These are phyloP conservation scores for Apiospora arundinis DNA, from an alignment of 2,329 filamentous ascomycete species.

Conservation along the genomic window DNA sequence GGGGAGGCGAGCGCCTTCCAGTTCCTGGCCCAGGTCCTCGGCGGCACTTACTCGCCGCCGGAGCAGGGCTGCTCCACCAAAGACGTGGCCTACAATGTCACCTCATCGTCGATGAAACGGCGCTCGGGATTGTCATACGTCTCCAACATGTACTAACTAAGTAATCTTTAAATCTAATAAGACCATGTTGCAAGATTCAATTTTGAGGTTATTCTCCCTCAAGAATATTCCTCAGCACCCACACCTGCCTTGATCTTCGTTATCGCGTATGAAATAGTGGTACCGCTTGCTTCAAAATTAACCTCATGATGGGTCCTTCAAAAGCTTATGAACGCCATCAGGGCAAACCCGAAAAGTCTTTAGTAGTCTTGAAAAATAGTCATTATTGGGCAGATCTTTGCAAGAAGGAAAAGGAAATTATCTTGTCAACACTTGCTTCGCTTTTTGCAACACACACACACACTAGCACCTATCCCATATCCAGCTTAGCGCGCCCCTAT, in stretches of 20 bases:
- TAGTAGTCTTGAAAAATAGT: not conserved
- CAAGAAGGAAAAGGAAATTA: no score
- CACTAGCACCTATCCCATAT: not conserved
- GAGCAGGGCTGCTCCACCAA: not conserved
- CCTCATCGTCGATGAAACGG: not conserved
- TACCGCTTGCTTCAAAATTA: not conserved
- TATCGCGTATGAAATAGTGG: not conserved
- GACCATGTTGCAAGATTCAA: not conserved
- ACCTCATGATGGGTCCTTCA: not conserved
- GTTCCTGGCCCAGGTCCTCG: conserved; percentile 20
- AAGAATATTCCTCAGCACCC: not conserved
- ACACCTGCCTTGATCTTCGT: no score
- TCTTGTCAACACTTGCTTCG: not conserved
- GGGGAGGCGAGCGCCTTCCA: conserved; percentile 25
- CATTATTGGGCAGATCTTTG: not conserved
- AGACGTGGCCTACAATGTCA: not conserved
- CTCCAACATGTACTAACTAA: conserved; percentile 1
- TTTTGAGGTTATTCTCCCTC: no score
- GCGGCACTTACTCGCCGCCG: not conserved
- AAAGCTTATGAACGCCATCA: not conserved
- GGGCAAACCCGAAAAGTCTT: not conserved
- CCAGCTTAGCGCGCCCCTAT: no score
- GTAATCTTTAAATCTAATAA: conserved; percentile 7
- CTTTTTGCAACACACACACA: not conserved
- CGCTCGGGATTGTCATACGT: not conserved